These are phyloP conservation scores for Ceratobasidium sp. DNA, from an alignment of 1,284 basidiomycete genomes.

Conservation along the genomic window DNA sequence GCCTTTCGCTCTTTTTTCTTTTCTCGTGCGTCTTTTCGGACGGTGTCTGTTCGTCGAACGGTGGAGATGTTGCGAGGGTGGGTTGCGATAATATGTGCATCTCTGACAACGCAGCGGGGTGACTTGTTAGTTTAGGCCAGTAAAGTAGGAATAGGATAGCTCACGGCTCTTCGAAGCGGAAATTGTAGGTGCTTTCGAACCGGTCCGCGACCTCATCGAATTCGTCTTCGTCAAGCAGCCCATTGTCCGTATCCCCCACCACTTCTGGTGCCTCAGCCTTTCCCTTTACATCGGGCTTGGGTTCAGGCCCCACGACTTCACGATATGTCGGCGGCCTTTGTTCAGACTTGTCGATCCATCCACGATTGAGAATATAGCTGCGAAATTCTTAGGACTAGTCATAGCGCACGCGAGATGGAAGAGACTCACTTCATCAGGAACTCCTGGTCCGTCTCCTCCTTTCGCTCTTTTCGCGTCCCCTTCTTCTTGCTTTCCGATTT, in stretches of 20 bases:
- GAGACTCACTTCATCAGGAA: constrained; percentile 87
- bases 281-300: constrained; percentile 49
- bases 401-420: constrained; percentile 17
- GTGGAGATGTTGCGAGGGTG: constrained; percentile 81
- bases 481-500: constrained; percentile 50
- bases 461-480: constrained; percentile 53
- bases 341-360: constrained; percentile 86
- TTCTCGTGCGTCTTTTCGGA: constrained; percentile 83
- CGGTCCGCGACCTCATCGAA: constrained; percentile 77
- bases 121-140: constrained; percentile 1
- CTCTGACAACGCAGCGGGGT: constrained; percentile 58
- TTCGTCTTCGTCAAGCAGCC: constrained; percentile 54
- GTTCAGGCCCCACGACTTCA: constrained; percentile 67
- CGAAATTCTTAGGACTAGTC: constrained; percentile 3
- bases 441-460: constrained; percentile 76
- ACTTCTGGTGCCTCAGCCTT: constrained; percentile 36
- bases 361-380: constrained; percentile 94
- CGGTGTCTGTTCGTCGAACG: constrained; percentile 81
- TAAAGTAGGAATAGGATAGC: constrained; percentile 52
- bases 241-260: constrained; percentile 52
- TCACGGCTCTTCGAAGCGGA: constrained; percentile 92
- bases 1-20: constrained; percentile 81
- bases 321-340: constrained; percentile 83
- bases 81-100: constrained; percentile 75
- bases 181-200: constrained; percentile 90